These are phyloP conservation scores for Pestalotiopsis sp. DNA, from an alignment of 2,329 filamentous ascomycete genomes.

Conservation along the genomic window DNA sequence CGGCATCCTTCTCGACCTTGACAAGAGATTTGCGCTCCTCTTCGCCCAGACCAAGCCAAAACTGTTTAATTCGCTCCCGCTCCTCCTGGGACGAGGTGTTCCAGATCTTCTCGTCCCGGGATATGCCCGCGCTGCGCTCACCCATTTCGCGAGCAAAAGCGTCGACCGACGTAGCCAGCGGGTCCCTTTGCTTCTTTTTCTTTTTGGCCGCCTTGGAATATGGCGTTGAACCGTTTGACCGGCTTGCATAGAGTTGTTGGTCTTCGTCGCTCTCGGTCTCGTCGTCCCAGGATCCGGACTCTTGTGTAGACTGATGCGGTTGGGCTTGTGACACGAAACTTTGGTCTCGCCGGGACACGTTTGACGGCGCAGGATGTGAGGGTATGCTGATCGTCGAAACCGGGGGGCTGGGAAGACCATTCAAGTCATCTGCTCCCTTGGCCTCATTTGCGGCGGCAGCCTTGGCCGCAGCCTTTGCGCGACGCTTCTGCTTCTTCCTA, in stretches of 20 bases:
- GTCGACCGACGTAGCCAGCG: conserved; percentile 20
- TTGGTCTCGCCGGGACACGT: not conserved
- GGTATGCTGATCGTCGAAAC: conserved; percentile 30
- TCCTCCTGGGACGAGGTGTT: conserved; percentile 94
- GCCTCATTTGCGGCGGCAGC: conserved; percentile 48
- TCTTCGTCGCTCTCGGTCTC: conserved; percentile 61
- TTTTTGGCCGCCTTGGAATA: conserved; percentile 61
- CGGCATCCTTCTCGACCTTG: conserved; percentile 98
- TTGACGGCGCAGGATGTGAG: conserved; percentile 14
- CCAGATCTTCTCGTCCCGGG: conserved; percentile 85
- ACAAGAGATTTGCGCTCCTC: conserved; percentile 93
- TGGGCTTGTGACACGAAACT: conserved; percentile 24
- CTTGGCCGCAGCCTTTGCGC: conserved; percentile 80
- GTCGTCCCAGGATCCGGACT: conserved; percentile 48
- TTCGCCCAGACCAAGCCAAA: conserved; percentile 93
- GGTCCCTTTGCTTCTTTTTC: conserved; percentile 64
- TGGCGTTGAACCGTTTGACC: conserved; percentile 36
- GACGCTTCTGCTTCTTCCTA: conserved; percentile 92
- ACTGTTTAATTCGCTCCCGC: conserved; percentile 95
- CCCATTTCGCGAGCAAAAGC: conserved; percentile 19
- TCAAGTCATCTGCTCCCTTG: conserved; percentile 28
- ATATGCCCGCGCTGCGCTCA: conserved; percentile 44
- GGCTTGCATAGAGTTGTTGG: conserved; percentile 36
- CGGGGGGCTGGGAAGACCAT: conserved; percentile 41
- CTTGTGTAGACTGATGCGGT: conserved; percentile 14